Evolutionary conservation across 768 basidiomycete genomes (phyloP).

Genomic region (Russula vinacea): DNA sequence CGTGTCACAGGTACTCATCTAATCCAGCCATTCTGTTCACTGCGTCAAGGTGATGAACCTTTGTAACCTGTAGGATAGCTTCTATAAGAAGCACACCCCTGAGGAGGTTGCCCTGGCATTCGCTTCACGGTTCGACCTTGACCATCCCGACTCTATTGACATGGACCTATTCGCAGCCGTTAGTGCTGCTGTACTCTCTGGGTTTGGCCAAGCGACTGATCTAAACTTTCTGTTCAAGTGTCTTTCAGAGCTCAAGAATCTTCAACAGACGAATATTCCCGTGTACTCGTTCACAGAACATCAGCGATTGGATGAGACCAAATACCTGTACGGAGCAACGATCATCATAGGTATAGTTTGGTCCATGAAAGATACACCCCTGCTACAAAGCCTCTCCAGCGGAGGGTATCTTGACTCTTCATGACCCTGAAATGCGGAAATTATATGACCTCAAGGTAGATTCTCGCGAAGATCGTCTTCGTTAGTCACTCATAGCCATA

Average conservation of each 20-base stretch:
- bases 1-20: slow-evolving; percentile 65
- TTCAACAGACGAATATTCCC: slow-evolving; percentile 83
- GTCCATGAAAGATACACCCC: background rate
- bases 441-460: slow-evolving; percentile 88
- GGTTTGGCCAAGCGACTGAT: slow-evolving; percentile 8
- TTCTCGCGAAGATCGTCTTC: background rate
- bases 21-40: background rate
- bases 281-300: slow-evolving; percentile 93
- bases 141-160: slow-evolving; percentile 92
- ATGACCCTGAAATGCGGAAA: slow-evolving; percentile 70
- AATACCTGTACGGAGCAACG: slow-evolving; percentile 90
- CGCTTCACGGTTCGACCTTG: slow-evolving; percentile 77
- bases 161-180: slow-evolving; percentile 82
- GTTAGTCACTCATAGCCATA: background rate
- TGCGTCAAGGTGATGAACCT: background rate
- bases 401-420: slow-evolving; percentile 89
- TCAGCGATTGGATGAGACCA: slow-evolving; percentile 71
- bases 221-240: slow-evolving; percentile 50
- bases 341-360: slow-evolving; percentile 73
- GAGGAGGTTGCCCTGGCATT: slow-evolving; percentile 85
- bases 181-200: slow-evolving; percentile 33
- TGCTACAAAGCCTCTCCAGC: slow-evolving; percentile 41
- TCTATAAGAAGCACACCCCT: slow-evolving; percentile 77
- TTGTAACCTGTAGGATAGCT: slow-evolving; percentile 68
- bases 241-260: slow-evolving; percentile 77